phyloP scores from a whole-genome alignment of 345 rosid genomes.

The Hibiscus syriacus region DNA sequence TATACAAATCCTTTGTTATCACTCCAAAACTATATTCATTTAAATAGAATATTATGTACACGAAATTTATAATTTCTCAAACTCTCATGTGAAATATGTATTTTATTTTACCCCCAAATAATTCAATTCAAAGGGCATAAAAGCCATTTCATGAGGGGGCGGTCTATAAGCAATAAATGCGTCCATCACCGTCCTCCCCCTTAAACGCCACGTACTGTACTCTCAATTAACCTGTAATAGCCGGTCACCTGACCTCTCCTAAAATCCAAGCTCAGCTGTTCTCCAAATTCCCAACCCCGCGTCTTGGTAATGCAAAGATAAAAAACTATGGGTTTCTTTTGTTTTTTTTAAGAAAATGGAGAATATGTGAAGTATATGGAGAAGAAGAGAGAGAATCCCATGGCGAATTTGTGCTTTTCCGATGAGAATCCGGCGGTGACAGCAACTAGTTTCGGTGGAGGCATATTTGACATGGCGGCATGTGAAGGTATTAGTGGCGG shows the following conservation, averaged over 20 bases:
- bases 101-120: too few relatives aligned
- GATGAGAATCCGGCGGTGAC: constrained; percentile 38
- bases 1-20: too few relatives aligned
- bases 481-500: constrained; percentile 19
- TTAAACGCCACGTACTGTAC: constrained; percentile 23
- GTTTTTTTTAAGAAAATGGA: background rate
- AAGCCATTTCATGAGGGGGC: background rate
- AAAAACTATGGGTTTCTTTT: background rate
- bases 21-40: too few relatives aligned
- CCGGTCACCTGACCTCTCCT: constrained; percentile 43
- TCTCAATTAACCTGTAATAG: constrained; percentile 39
- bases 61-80: too few relatives aligned
- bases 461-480: constrained; percentile 53
- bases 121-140: background rate
- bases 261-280: constrained; percentile 44
- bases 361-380: constrained; percentile 33
- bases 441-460: constrained; percentile 17
- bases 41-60: too few relatives aligned
- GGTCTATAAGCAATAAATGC: constrained; percentile 45
- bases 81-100: too few relatives aligned
- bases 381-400: constrained; percentile 27
- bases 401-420: constrained; percentile 38
- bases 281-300: constrained; percentile 36
- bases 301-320: background rate
- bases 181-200: constrained; percentile 35